Percentiles rank a stretch among this genome's conserved stretches.
These are phyloP conservation scores for Diplosphaera chodatii DNA, from an alignment of 139 green algal genomes.

Conservation along the genomic window DNA sequence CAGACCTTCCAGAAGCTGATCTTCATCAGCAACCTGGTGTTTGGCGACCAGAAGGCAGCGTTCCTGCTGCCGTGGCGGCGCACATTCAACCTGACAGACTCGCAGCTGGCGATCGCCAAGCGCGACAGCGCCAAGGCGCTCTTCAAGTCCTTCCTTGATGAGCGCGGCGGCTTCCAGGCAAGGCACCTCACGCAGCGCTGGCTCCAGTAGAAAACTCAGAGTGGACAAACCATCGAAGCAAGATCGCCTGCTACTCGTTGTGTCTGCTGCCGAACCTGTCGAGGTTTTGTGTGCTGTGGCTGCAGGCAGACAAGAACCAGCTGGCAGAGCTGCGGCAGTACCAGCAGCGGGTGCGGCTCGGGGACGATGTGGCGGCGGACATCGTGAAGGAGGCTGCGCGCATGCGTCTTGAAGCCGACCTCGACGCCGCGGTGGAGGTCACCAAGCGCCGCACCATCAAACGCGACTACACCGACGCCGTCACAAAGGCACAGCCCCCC, in stretches of 20 bases:
- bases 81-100: constrained; percentile 85
- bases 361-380: constrained; percentile 74
- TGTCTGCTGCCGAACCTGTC: too few relatives aligned
- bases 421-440: constrained; percentile 61
- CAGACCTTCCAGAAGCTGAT: constrained; percentile 94
- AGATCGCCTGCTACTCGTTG: too few relatives aligned
- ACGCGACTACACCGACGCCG: constrained; percentile 21
- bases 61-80: constrained; percentile 92
- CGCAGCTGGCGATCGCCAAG: constrained; percentile 68
- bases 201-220: too few relatives aligned
- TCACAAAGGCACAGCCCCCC: constrained; percentile 11
- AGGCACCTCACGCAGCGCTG: too few relatives aligned
- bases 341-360: constrained; percentile 66
- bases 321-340: constrained; percentile 51
- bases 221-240: too few relatives aligned
- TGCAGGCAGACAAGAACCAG: constrained; percentile 44
- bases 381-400: constrained; percentile 52
- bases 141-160: constrained; percentile 49
- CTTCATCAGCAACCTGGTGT: constrained; percentile 84
- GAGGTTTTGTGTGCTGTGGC: background rate
- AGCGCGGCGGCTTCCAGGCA: constrained; percentile 40
- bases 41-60: constrained; percentile 67
- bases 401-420: constrained; percentile 49
- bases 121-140: constrained; percentile 76
- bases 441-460: constrained; percentile 47